Evolutionary conservation across 2,329 filamentous ascomycete genomes (phyloP).

Genomic region (Hypoxylon sp.): DNA sequence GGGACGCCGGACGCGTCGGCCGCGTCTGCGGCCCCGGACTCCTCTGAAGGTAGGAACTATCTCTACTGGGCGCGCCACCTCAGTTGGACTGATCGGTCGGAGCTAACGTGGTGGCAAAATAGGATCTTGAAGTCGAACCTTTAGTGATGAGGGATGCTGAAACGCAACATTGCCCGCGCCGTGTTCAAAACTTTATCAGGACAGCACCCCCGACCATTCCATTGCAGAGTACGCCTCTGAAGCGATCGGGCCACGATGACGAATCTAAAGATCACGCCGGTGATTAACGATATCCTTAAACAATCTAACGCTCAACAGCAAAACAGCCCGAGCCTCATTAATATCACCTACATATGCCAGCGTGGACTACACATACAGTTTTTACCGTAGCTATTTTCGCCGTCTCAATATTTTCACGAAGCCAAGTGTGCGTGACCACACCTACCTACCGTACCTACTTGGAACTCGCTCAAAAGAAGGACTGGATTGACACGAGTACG

Average conservation of each 20-base stretch:
- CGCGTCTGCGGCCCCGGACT: slow-evolving; percentile 28
- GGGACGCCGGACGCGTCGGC: slow-evolving; percentile 37
- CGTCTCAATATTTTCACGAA: slow-evolving; percentile 13
- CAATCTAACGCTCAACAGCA: neutral
- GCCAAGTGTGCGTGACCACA: neutral
- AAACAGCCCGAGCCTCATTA: neutral
- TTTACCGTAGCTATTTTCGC: neutral
- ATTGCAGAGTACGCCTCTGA: neutral
- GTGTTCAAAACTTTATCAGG: neutral
- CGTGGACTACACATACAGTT: neutral
- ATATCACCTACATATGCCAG: neutral
- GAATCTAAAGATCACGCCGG: neutral
- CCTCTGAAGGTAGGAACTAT: slow-evolving; percentile 5
- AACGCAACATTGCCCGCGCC: neutral
- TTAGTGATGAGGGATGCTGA: neutral
- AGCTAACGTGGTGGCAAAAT: neutral
- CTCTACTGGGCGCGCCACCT: neutral
- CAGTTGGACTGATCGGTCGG: neutral
- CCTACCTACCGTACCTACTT: neutral
- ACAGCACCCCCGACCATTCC: too few relatives aligned
- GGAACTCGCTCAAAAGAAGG: neutral
- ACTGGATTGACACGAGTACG: neutral
- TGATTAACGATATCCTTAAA: neutral
- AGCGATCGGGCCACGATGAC: neutral
- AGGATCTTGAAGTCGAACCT: neutral